phyloP scores from a whole-genome alignment of 345 rosid species.

The Dipteronia dyeriana region DNA sequence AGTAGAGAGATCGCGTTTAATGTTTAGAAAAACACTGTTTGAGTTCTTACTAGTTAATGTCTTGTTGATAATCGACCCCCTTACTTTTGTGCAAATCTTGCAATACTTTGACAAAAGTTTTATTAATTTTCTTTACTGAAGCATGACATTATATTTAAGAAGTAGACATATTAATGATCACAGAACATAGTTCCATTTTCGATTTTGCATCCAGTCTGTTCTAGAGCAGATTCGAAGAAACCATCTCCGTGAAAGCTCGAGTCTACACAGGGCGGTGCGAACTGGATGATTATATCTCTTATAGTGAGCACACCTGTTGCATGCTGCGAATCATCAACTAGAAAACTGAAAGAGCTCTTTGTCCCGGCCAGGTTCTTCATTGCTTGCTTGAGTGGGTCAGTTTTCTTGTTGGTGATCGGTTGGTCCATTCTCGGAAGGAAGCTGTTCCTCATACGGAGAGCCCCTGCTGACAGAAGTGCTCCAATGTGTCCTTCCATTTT shows the following conservation, averaged over 20 bases:
- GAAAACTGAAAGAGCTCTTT: slow-evolving; percentile 30
- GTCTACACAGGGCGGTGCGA: slow-evolving; percentile 42
- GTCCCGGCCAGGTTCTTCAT: slow-evolving; percentile 38
- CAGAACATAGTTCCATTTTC: slow-evolving; percentile 36
- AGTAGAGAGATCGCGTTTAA: not conserved
- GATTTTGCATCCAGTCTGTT: slow-evolving; percentile 36
- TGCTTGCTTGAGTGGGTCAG: slow-evolving; percentile 42
- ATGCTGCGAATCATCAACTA: slow-evolving; percentile 25
- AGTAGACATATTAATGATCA: slow-evolving; percentile 24
- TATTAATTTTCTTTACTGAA: not conserved
- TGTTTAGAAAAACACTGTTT: not conserved
- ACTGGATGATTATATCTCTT: slow-evolving; percentile 39
- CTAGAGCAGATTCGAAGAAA: slow-evolving; percentile 42
- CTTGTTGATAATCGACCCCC: not conserved
- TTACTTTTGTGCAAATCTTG: too few relatives aligned
- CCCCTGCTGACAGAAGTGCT: slow-evolving; percentile 35
- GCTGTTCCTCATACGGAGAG: slow-evolving; percentile 22
- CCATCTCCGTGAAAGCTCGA: slow-evolving; percentile 38
- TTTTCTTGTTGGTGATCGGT: slow-evolving; percentile 30
- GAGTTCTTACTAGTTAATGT: not conserved
- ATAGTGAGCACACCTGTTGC: slow-evolving; percentile 24
- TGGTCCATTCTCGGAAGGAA: slow-evolving; percentile 44
- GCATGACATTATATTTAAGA: not conserved
- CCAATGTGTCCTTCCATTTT: slow-evolving; percentile 26
- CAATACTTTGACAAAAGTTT: not conserved